Evolutionary conservation across 2,329 filamentous ascomycete genomes (phyloP).

Genomic region (Tolypocladium capitatum): DNA sequence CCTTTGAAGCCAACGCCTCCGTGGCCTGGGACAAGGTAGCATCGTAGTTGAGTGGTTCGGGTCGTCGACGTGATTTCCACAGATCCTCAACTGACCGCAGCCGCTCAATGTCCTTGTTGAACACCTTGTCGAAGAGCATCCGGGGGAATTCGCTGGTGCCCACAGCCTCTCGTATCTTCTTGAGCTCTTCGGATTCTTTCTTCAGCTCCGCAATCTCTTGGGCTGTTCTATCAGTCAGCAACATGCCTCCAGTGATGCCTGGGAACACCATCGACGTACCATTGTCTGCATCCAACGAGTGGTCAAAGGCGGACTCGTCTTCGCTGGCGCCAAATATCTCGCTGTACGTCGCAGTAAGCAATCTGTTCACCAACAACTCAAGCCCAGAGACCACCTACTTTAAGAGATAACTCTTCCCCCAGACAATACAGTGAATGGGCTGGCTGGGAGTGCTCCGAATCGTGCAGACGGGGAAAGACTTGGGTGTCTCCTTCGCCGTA

Average conservation of each 20-base stretch:
- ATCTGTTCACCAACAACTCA: background rate
- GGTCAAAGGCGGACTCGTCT: slow-evolving; percentile 70
- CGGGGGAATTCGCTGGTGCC: slow-evolving; percentile 64
- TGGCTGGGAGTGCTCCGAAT: slow-evolving; percentile 94
- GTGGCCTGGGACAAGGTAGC: slow-evolving; percentile 39
- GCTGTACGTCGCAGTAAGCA: slow-evolving; percentile 3
- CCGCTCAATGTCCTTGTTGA: slow-evolving; percentile 69
- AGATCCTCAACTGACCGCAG: slow-evolving; percentile 83
- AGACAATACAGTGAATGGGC: slow-evolving; percentile 96
- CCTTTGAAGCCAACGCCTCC: slow-evolving; percentile 33
- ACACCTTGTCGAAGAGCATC: slow-evolving; percentile 87
- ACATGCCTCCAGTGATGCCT: too few relatives aligned
- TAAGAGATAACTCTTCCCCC: slow-evolving; percentile 92
- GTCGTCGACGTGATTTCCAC: slow-evolving; percentile 77
- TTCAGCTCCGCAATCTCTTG: slow-evolving; percentile 79
- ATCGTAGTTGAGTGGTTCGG: slow-evolving; percentile 60
- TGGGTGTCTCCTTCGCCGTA: slow-evolving; percentile 75
- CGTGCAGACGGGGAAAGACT: slow-evolving; percentile 90
- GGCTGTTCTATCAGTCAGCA: slow-evolving; percentile 19
- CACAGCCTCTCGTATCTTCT: slow-evolving; percentile 69
- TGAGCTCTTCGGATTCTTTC: slow-evolving; percentile 70
- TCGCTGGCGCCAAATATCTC: slow-evolving; percentile 91
- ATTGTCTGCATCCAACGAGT: slow-evolving; percentile 70
- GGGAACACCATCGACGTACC: slow-evolving; percentile 25
- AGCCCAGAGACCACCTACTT: slow-evolving; percentile 36